Percentiles rank a stretch among this genome's conserved stretches.
These are phyloP conservation scores for Pythium volutum DNA, from an alignment of 352 stramenopile species.

Conservation along the genomic window DNA sequence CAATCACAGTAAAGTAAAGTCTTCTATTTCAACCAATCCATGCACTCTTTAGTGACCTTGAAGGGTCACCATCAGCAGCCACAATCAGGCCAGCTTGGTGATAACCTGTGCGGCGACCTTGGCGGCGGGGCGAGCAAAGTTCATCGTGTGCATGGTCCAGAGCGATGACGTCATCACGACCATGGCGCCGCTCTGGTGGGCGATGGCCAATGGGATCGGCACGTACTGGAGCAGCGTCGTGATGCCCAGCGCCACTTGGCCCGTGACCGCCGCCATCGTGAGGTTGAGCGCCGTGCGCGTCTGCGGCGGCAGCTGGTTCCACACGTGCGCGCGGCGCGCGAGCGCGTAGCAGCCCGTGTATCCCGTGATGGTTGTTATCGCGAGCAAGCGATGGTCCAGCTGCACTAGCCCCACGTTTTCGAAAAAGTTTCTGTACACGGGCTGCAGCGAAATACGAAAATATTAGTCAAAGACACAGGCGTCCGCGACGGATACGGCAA, in stretches of 20 bases:
- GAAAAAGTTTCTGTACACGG: slow-evolving; percentile 95
- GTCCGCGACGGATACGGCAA: neutral
- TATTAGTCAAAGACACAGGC: neutral
- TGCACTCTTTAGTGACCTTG: neutral
- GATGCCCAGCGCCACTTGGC: slow-evolving; percentile 94
- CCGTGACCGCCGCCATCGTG: slow-evolving; percentile 62
- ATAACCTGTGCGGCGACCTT: slow-evolving; percentile 39
- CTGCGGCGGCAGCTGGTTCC: slow-evolving; percentile 80
- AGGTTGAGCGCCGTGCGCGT: slow-evolving; percentile 78
- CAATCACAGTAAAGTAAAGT: neutral
- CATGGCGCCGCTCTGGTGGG: slow-evolving; percentile 96
- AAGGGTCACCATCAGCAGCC: neutral
- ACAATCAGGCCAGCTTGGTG: slow-evolving; percentile 18
- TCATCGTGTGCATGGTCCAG: slow-evolving; percentile 90
- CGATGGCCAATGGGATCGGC: slow-evolving; percentile 92
- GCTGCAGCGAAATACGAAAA: slow-evolving; percentile 26
- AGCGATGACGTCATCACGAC: slow-evolving; percentile 92
- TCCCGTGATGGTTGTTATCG: slow-evolving; percentile 84
- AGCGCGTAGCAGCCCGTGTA: slow-evolving; percentile 69
- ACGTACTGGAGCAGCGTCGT: slow-evolving; percentile 97
- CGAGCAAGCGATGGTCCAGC: slow-evolving; percentile 96
- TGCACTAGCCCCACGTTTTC: slow-evolving; percentile 99
- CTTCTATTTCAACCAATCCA: slow-evolving; percentile 24
- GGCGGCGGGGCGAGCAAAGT: slow-evolving; percentile 66
- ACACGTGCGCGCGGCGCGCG: slow-evolving; percentile 68